Conservation (phyloP, 257 asterid genomes). For the Vinca minor region DNA sequence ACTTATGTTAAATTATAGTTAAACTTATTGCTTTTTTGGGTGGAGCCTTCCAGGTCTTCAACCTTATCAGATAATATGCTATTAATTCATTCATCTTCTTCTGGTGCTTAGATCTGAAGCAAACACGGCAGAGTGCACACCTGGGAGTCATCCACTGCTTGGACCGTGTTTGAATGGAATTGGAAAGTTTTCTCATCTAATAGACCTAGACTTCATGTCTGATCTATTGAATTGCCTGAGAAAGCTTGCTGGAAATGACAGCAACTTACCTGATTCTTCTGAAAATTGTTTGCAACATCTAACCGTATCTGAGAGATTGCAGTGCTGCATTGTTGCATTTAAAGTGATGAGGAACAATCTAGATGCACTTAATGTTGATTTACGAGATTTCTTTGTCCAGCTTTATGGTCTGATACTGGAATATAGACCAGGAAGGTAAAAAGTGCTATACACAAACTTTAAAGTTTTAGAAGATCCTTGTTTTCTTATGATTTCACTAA, state of each 20-base stretch:
- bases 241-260: conserved; percentile 64
- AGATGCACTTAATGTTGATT: conserved; percentile 90
- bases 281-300: conserved; percentile 36
- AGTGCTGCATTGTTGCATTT: conserved; percentile 90
- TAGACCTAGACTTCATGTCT: conserved; percentile 90
- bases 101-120: conserved; percentile 46
- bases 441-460: conserved; percentile 4
- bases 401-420: conserved; percentile 80
- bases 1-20: background rate
- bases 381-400: conserved; percentile 77
- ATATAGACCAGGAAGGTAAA: conserved; percentile 84
- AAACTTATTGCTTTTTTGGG: background rate
- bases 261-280: conserved; percentile 32
- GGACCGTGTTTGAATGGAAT: conserved; percentile 85
- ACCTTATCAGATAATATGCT: background rate
- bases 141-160: conserved; percentile 68
- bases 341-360: conserved; percentile 86
- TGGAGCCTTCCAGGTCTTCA: background rate
- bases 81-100: background rate
- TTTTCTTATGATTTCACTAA: background rate
- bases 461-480: no score
- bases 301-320: conserved; percentile 70
- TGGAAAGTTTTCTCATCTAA: conserved; percentile 77
- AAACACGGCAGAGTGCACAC: conserved; percentile 27
- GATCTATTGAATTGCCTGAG: conserved; percentile 76